phyloP scores from a whole-genome alignment of 2,329 filamentous ascomycete species.

The Hypoxylon sp. region DNA sequence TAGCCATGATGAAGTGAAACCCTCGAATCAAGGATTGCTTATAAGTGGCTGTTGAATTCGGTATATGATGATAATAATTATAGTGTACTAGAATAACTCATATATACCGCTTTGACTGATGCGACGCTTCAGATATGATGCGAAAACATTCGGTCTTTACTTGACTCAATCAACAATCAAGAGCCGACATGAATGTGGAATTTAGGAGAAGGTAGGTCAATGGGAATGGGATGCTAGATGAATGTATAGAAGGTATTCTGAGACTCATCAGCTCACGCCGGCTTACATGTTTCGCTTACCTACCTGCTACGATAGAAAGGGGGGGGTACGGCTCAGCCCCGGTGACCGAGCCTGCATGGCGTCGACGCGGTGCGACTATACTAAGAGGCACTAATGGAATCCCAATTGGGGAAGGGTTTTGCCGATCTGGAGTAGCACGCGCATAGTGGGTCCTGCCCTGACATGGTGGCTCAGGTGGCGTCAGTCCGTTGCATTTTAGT shows the following conservation, averaged over 20 bases:
- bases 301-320: neutral
- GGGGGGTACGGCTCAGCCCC: neutral
- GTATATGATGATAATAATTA: neutral
- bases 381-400: neutral
- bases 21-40: neutral
- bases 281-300: neutral
- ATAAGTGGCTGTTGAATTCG: neutral
- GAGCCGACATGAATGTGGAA: neutral
- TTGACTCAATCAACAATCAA: conserved; percentile 13
- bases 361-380: too few species aligned
- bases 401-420: neutral
- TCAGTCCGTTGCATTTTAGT: conserved; percentile 4
- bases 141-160: neutral
- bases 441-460: conserved; percentile 11
- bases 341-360: neutral
- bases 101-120: neutral
- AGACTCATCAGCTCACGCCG: neutral
- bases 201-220: neutral
- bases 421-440: neutral
- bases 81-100: neutral
- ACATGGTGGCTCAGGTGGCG: conserved; percentile 18
- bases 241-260: neutral
- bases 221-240: neutral
- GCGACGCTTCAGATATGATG: neutral
- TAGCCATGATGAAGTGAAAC: conserved; percentile 19